Percentiles rank a stretch among this genome's conserved stretches.
phyloP scores from a whole-genome alignment of 805 yeast species.

The Metschnikowia gelsemii region DNA sequence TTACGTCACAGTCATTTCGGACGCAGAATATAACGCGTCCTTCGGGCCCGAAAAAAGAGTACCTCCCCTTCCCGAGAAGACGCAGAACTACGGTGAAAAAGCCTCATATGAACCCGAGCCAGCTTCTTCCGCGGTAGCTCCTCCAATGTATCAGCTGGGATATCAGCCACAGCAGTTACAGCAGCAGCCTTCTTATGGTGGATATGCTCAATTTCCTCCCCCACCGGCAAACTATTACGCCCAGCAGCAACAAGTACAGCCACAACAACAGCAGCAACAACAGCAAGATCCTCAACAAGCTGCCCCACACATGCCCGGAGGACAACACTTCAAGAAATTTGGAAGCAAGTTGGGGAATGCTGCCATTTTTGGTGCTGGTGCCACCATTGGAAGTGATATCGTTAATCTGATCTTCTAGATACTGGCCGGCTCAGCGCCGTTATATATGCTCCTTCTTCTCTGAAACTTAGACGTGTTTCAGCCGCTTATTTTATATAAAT shows the following conservation, averaged over 20 bases:
- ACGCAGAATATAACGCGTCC: slow-evolving; percentile 30
- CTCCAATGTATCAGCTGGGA: slow-evolving; percentile 17
- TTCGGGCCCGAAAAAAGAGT: slow-evolving; percentile 19
- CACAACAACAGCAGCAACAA: slow-evolving; percentile 23
- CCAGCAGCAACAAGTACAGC: slow-evolving; percentile 23
- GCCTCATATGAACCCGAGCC: slow-evolving; percentile 3
- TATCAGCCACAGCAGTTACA: slow-evolving; percentile 8
- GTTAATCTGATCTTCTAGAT: slow-evolving; percentile 65
- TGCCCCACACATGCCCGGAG: slow-evolving; percentile 9
- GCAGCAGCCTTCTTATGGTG: slow-evolving; percentile 34
- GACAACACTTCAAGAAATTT: slow-evolving; percentile 52
- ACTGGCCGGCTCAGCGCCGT: too few species aligned
- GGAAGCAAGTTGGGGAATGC: slow-evolving; percentile 87
- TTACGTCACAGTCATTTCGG: slow-evolving; percentile 57
- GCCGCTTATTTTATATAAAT: too few species aligned
- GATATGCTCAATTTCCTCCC: slow-evolving; percentile 50
- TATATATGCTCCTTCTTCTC: background rate
- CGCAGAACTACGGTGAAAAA: slow-evolving; percentile 10
- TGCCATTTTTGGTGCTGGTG: slow-evolving; percentile 96
- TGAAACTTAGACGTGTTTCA: background rate
- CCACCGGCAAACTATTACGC: slow-evolving; percentile 49
- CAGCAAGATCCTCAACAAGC: slow-evolving; percentile 12
- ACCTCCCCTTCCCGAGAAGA: slow-evolving; percentile 16
- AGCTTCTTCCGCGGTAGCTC: background rate
- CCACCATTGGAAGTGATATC: slow-evolving; percentile 82